These are phyloP conservation scores for Aureobasidium sp. DNA, from an alignment of 2,329 filamentous ascomycete species.

Conservation along the genomic window DNA sequence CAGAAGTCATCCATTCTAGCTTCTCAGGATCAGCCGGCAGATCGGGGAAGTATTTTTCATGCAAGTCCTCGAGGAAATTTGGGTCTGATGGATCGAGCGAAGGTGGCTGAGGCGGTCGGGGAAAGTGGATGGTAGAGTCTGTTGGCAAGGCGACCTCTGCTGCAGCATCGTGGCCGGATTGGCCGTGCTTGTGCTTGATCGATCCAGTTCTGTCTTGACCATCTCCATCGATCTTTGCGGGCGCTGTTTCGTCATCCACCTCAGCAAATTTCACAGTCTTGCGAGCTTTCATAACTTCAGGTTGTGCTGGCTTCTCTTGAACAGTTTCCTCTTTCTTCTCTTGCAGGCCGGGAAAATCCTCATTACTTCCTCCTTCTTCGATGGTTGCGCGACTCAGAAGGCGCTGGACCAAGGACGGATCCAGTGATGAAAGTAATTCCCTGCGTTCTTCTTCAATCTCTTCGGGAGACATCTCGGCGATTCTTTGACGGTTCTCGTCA, in stretches of 20 bases:
- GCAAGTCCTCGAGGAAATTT: conserved; percentile 75
- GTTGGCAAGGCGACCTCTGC: conserved; percentile 14
- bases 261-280: conserved; percentile 17
- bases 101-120: conserved; percentile 48
- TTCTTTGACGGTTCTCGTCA: conserved; percentile 66
- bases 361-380: conserved; percentile 52
- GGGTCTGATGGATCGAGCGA: conserved; percentile 78
- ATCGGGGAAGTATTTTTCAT: conserved; percentile 87
- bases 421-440: conserved; percentile 72
- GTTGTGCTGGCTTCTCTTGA: neutral
- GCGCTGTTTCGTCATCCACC: conserved; percentile 19
- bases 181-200: neutral
- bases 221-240: conserved; percentile 14
- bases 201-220: neutral
- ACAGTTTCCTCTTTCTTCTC: conserved; percentile 1
- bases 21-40: conserved; percentile 78
- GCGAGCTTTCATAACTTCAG: neutral
- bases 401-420: conserved; percentile 67
- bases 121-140: conserved; percentile 51
- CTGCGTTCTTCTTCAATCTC: conserved; percentile 75
- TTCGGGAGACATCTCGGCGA: conserved; percentile 70
- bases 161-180: conserved; percentile 4
- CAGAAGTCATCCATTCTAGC: conserved; percentile 77
- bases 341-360: conserved; percentile 26
- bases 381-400: conserved; percentile 71